Evolutionary conservation across 2,329 filamentous ascomycete genomes (phyloP), one percentile per base, ranked within the genome.

Genomic region (Beauveria sp.): DNA sequence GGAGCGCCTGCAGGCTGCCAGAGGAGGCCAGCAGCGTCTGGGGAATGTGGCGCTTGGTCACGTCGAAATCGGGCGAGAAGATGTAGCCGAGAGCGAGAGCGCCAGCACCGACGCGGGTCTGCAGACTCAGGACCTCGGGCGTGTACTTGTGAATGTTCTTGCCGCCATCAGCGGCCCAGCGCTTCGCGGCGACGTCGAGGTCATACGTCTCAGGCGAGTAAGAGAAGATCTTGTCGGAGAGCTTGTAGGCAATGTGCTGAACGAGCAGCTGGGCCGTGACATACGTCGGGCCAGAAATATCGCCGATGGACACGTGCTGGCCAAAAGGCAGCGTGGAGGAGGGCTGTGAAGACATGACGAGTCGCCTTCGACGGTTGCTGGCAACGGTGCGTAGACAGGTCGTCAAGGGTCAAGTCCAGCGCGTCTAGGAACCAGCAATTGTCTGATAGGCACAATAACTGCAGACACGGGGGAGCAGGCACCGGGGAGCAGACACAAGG

Each of bases 141-240:
- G 86, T 77, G 71, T 93, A 89, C 68, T 91, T 91, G 77, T 93
- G 86, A 65, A 88, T 86, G 78, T 99, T 99, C 72, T 80, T 80
- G 71, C 91, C 87, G 64, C 84, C 79, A 65, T 84, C 77, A 30
- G 78, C 75, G 55, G 85, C 82, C 95, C 95, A 99, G 67, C 85
- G 77, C 74, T 88, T 89, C 59, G 90, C 87, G 52, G 93, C 91
- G 64, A 87, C 76, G 73, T 98, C 93, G 66, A 99, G 83, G 72
- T 96, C 90, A 71, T 97, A 98, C 16, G 91, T 90, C 70, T 96
- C 90, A 30, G 93, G 91, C 3, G 93, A 98, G 80, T 96, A 98
- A 61, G 93, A 90, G 79, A 96, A 99, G 77, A 98, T 87, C 81
- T 96, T 96, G 81, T 98, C 93, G 61, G 93, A 98, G 64, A 99